phyloP scores from a whole-genome alignment of 148 eudicot species.

The Pouteria glomerata region DNA sequence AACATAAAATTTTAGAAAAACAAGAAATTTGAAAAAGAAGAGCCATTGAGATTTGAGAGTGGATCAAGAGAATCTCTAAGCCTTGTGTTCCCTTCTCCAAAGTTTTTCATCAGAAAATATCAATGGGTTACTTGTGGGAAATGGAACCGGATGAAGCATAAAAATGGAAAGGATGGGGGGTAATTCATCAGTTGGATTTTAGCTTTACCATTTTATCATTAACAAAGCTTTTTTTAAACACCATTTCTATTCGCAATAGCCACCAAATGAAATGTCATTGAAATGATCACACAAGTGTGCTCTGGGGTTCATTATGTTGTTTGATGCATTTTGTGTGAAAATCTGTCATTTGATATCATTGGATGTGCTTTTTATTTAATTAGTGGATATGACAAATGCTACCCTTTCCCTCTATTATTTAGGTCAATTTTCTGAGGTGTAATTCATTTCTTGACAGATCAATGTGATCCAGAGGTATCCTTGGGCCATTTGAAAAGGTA shows the following conservation, averaged over 20 bases:
- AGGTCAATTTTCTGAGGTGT: slow-evolving; percentile 7
- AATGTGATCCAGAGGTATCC: slow-evolving; percentile 80
- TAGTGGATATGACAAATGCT: not conserved
- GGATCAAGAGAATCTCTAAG: too few species aligned
- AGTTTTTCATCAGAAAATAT: not conserved
- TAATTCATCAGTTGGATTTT: not conserved
- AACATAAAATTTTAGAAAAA: too few species aligned
- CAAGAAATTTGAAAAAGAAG: too few species aligned
- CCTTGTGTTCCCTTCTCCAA: not conserved
- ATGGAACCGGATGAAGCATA: not conserved
- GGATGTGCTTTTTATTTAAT: not conserved
- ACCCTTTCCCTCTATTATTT: not conserved
- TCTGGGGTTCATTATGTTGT: not conserved
- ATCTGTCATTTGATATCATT: too few species aligned
- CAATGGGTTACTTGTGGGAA: not conserved
- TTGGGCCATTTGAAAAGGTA: slow-evolving; percentile 80
- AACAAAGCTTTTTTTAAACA: not conserved
- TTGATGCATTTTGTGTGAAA: not conserved
- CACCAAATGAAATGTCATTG: not conserved
- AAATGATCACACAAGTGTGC: not conserved
- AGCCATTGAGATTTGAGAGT: too few species aligned
- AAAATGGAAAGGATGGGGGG: not conserved
- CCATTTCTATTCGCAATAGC: not conserved
- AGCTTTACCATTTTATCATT: not conserved
- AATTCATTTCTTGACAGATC: slow-evolving; percentile 43